Evolutionary conservation across 2,329 filamentous ascomycete genomes (phyloP), one percentile per base, ranked within the genome.

Genomic region (Aspergillus bombycis): DNA sequence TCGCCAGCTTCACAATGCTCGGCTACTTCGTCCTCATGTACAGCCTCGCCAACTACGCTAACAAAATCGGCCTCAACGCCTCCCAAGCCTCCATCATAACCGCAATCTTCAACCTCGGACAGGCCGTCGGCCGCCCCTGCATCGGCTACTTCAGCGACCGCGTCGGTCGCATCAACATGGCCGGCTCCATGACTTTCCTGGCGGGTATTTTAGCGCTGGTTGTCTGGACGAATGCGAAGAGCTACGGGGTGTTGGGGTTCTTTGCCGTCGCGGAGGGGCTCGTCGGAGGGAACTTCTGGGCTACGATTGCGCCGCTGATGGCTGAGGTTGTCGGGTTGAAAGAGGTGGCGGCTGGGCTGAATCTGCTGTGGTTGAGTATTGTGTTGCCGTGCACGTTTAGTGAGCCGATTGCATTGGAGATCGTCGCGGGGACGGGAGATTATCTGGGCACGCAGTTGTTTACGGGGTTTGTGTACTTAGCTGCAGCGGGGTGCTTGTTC

Each of bases 261-360:
- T 84, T 83, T 62, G 76, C 77, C 0, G 64, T 85, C 10, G 36
- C 82, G 0, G 72, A 73, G 58, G 83, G 83, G 2, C 77, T 78
- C 7, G 78, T 81, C 9, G 69, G 82, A 32, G 83, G 84, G 0
- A 77, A 81, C 0, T 84, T 83, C 65, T 85, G 83, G 82, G 80
- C 64, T 1, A 81, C 83, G 10, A 80, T 85, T 34, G 83, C 80
- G 1, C 85, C 86, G 0, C 80, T 88, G 2, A 79, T 81, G 2
- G 83, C 82, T 0, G 86, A 88, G 70, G 78, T 88, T 2, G 82
- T 87, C 23, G 86, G 86, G 0, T 68, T 88, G 16, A 76, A 75
- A 53, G 78, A 84, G 56, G 72, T 88, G 1, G 81, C 84, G 0
- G 78, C 80, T 43, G 83, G 81, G 5, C 74, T 88, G 65, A 82